A percentile compares a stretch with the other conserved stretches of the same genome.
These are phyloP conservation scores for Crepidotus variabilis DNA, from an alignment of 768 basidiomycete species.

Conservation along the genomic window DNA sequence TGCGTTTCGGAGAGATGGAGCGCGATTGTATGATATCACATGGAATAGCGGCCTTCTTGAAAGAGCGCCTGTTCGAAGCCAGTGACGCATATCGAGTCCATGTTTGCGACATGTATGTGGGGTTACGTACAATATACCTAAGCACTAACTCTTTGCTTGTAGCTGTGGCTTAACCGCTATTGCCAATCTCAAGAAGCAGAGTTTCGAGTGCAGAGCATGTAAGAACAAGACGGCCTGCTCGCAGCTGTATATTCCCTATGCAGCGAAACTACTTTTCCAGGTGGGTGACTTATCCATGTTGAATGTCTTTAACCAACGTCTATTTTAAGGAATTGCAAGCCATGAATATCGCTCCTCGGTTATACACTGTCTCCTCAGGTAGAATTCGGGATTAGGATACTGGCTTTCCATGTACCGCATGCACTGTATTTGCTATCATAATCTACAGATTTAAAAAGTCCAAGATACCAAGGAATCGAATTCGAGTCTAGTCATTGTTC, in stretches of 20 bases:
- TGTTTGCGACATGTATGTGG: slow-evolving; percentile 90
- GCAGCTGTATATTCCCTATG: slow-evolving; percentile 92
- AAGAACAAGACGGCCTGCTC: slow-evolving; percentile 96
- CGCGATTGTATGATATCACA: slow-evolving; percentile 99
- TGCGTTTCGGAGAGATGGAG: slow-evolving; percentile 99
- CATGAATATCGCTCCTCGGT: slow-evolving; percentile 89
- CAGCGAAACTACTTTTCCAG: slow-evolving; percentile 95
- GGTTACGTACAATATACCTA: background rate
- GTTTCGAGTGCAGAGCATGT: slow-evolving; percentile 96
- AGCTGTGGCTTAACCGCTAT: slow-evolving; percentile 96
- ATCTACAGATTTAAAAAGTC: slow-evolving; percentile 24
- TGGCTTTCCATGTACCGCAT: slow-evolving; percentile 23
- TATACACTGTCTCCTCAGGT: slow-evolving; percentile 85
- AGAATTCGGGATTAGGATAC: slow-evolving; percentile 65
- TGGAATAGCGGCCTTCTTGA: slow-evolving; percentile 96
- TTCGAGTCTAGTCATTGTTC: slow-evolving; percentile 18
- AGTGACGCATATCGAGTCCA: slow-evolving; percentile 92
- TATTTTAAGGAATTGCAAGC: slow-evolving; percentile 80
- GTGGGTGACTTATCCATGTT: slow-evolving; percentile 32
- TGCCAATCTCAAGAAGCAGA: slow-evolving; percentile 99
- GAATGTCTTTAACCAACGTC: background rate
- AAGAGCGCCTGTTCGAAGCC: slow-evolving; percentile 93
- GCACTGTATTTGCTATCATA: slow-evolving; percentile 29
- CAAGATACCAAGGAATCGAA: background rate
- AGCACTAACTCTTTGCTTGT: slow-evolving; percentile 11